Percentiles rank a stretch among this genome's conserved stretches.
These are phyloP conservation scores for Acanthamoeba royreba DNA, from an alignment of 208 protist genomes.

Conservation along the genomic window DNA sequence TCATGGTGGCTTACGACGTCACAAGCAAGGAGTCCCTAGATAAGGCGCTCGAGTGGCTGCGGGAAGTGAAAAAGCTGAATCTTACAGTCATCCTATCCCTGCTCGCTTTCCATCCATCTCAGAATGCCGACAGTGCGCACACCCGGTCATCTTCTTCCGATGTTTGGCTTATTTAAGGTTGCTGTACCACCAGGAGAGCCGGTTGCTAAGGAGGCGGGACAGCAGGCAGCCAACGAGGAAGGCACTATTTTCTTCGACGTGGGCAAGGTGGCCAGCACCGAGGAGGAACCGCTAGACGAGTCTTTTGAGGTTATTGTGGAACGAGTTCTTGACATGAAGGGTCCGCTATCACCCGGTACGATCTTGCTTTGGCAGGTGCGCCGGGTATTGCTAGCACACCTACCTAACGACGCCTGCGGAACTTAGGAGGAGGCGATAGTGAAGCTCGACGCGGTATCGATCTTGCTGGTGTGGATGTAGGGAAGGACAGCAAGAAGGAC, in stretches of 20 bases:
- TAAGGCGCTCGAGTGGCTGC: not conserved
- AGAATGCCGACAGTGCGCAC: not conserved
- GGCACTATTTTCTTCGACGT: not conserved
- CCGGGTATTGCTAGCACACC: not conserved
- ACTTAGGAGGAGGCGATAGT: not conserved
- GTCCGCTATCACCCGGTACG: not conserved
- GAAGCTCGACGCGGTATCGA: not conserved
- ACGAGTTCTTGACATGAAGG: not conserved
- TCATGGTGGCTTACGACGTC: not conserved
- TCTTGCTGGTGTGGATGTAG: not conserved
- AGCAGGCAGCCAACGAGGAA: not conserved
- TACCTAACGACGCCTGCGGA: not conserved
- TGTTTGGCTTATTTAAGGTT: too few relatives aligned
- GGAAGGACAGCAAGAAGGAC: not conserved
- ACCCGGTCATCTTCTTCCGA: too few relatives aligned
- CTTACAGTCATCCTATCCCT: not conserved
- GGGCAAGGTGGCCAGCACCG: not conserved
- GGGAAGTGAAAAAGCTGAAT: not conserved
- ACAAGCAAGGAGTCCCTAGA: not conserved
- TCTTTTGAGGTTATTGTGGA: not conserved
- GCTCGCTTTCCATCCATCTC: not conserved
- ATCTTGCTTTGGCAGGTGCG: not conserved
- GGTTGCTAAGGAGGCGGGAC: not conserved
- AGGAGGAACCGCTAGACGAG: not conserved
- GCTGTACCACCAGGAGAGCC: not conserved